Conservation (phyloP, 1,139 yeast species). For the Scheffersomyces cryptocercus region DNA sequence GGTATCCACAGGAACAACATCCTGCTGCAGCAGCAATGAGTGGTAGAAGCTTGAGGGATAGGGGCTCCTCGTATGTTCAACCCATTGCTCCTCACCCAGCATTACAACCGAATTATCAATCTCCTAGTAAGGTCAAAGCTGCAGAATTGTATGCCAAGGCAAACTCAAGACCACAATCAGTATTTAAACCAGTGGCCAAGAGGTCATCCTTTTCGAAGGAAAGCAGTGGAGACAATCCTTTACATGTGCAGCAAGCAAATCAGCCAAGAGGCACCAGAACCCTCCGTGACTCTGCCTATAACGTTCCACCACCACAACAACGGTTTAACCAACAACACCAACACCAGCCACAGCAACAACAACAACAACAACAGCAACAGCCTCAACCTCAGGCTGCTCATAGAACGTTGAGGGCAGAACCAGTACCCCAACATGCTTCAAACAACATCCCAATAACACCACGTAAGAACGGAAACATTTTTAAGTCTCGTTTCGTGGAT, state of each 20-base stretch:
- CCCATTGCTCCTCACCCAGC: constrained; percentile 48
- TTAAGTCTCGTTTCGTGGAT: constrained; percentile 54
- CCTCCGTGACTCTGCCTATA: constrained; percentile 11
- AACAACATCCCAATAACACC: neutral
- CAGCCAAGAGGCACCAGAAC: constrained; percentile 10
- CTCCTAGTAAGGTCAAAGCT: constrained; percentile 46
- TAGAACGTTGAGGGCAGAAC: neutral
- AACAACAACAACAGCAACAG: constrained; percentile 6
- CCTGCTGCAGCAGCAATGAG: constrained; percentile 25
- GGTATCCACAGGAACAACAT: constrained; percentile 2
- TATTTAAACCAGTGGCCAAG: constrained; percentile 39
- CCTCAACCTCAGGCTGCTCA: constrained; percentile 2
- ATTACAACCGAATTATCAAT: constrained; percentile 39
- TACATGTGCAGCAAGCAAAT: neutral
- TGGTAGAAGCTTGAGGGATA: constrained; percentile 29
- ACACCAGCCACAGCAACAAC: constrained; percentile 1
- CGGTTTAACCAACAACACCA: constrained; percentile 1
- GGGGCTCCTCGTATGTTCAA: constrained; percentile 34
- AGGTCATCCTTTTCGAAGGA: constrained; percentile 58
- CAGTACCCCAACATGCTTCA: neutral
- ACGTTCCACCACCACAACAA: neutral
- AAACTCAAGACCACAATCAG: constrained; percentile 41
- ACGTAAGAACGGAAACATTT: constrained; percentile 5
- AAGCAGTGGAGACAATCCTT: constrained; percentile 11
- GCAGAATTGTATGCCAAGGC: constrained; percentile 55